Percentiles rank a stretch among this genome's conserved stretches.
These are phyloP conservation scores for Myxozyma melibiosi DNA, from an alignment of 805 yeast genomes.

Conservation along the genomic window DNA sequence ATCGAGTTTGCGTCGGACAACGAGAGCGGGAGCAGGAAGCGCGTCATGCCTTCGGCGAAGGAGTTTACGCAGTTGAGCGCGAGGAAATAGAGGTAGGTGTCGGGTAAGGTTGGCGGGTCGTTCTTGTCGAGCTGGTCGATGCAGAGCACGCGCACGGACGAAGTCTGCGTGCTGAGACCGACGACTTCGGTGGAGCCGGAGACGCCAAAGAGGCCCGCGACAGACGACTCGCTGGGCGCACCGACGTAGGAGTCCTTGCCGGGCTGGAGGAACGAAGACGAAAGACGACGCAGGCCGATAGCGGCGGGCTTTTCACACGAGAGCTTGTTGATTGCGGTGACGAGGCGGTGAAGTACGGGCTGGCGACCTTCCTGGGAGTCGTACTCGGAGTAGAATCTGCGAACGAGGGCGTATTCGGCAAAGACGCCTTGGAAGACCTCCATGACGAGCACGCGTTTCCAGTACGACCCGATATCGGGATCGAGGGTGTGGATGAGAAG, in stretches of 20 bases:
- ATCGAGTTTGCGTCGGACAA: constrained; percentile 10
- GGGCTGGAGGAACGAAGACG: constrained; percentile 13
- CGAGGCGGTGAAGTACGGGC: constrained; percentile 59
- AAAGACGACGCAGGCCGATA: constrained; percentile 37
- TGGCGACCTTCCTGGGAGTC: constrained; percentile 63
- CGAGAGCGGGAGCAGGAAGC: constrained; percentile 51
- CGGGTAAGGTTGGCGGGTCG: constrained; percentile 72
- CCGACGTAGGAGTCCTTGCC: constrained; percentile 8
- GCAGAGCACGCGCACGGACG: constrained; percentile 47
- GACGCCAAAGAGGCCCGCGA: constrained; percentile 24
- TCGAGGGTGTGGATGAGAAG: constrained; percentile 72
- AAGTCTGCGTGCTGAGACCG: constrained; percentile 27
- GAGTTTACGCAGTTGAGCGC: constrained; percentile 55
- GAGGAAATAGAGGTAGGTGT: constrained; percentile 62
- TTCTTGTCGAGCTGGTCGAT: constrained; percentile 79
- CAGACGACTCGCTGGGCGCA: constrained; percentile 3
- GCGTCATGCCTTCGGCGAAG: constrained; percentile 70
- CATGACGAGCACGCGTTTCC: constrained; percentile 75
- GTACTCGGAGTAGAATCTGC: constrained; percentile 59
- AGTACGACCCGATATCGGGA: constrained; percentile 56
- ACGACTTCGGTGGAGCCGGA: constrained; percentile 6
- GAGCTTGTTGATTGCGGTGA: constrained; percentile 48
- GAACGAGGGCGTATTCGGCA: constrained; percentile 56
- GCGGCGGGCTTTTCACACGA: constrained; percentile 43
- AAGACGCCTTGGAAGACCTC: constrained; percentile 70